Conservation (phyloP, 495 filamentous ascomycete genomes). For the Alectoria sarmentosa region DNA sequence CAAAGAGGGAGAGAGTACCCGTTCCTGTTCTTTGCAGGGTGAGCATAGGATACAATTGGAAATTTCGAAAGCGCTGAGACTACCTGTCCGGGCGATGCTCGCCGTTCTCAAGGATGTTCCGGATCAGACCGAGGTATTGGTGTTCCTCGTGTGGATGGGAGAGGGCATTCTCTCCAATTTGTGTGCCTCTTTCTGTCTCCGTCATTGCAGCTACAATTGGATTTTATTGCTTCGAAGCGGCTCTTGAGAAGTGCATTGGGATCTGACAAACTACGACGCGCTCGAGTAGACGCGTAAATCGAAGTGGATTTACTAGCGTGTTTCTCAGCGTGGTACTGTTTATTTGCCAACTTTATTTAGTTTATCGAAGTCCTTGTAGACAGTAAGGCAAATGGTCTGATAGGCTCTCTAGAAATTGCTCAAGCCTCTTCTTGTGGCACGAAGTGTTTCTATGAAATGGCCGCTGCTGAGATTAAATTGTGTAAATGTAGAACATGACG, state of each 20-base stretch:
- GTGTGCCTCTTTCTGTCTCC: neutral
- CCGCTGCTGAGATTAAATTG: too few relatives aligned
- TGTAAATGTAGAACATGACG: neutral
- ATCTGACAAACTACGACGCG: neutral
- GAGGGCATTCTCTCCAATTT: neutral
- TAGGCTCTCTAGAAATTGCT: neutral
- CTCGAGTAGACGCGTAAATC: neutral
- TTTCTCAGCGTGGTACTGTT: too few relatives aligned
- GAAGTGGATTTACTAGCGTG: too few relatives aligned
- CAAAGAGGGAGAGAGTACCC: conserved; percentile 83
- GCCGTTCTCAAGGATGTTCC: conserved; percentile 63
- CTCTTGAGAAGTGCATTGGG: neutral
- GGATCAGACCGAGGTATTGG: conserved; percentile 72
- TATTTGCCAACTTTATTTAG: too few relatives aligned
- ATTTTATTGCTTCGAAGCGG: neutral
- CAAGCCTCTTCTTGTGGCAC: too few relatives aligned
- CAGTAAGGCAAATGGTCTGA: neutral
- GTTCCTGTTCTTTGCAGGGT: conserved; percentile 66
- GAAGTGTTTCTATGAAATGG: neutral
- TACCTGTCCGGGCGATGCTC: conserved; percentile 76
- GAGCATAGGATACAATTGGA: conserved; percentile 1
- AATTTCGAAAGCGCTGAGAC: neutral
- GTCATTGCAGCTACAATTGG: conserved; percentile 2
- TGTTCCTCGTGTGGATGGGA: conserved; percentile 55
- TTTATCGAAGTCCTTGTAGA: too few relatives aligned